phyloP scores from a whole-genome alignment of 352 stramenopile genomes.

The Phytophthora foliorum region DNA sequence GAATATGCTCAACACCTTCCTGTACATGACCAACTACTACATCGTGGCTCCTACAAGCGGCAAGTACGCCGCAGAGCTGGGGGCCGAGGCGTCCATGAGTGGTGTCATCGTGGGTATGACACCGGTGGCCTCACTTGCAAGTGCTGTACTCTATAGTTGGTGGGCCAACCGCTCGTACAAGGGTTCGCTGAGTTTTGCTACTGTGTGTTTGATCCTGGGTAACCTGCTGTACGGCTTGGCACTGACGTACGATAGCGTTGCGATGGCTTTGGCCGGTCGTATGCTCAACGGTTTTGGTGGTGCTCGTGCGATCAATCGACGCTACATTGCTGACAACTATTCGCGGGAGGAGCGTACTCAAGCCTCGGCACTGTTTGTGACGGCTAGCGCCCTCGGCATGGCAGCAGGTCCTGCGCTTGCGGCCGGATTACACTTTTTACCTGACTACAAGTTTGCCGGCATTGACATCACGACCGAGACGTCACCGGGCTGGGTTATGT shows the following conservation, averaged over 20 bases:
- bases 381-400: constrained; percentile 93
- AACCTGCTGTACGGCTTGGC: constrained; percentile 92
- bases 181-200: constrained; percentile 85
- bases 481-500: constrained; percentile 93
- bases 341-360: constrained; percentile 91
- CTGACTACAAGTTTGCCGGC: constrained; percentile 68
- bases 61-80: constrained; percentile 92
- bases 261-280: constrained; percentile 91
- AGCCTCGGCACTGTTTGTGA: constrained; percentile 94
- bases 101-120: constrained; percentile 98
- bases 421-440: constrained; percentile 74
- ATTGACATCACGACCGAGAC: constrained; percentile 90
- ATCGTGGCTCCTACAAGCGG: constrained; percentile 96
- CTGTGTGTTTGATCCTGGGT: constrained; percentile 82
- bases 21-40: constrained; percentile 99
- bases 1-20: constrained; percentile 96
- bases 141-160: constrained; percentile 95
- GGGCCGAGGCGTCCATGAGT: constrained; percentile 89
- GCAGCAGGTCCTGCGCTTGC: constrained; percentile 89
- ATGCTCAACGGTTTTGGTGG: constrained; percentile 95
- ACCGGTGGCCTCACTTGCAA: constrained; percentile 94
- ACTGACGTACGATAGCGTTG: constrained; percentile 81
- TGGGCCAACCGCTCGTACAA: constrained; percentile 94
- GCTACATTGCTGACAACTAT: constrained; percentile 92
- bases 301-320: constrained; percentile 92